Percentiles rank a stretch among this genome's conserved stretches.
phyloP scores from a whole-genome alignment of 2,329 filamentous ascomycete species.

The Penicillium corylophilum region DNA sequence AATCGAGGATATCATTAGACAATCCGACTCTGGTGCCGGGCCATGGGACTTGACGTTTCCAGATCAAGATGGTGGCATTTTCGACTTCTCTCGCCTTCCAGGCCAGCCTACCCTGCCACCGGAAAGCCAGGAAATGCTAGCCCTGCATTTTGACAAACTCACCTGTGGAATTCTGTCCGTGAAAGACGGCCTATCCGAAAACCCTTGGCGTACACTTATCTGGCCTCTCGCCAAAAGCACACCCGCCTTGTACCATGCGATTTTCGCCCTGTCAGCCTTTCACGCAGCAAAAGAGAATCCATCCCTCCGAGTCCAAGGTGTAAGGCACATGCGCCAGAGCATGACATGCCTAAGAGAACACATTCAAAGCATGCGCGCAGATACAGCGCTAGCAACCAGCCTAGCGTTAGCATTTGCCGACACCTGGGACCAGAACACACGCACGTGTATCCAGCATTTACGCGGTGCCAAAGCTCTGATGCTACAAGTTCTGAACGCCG shows the following conservation, averaged over 20 bases:
- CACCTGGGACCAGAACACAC: constrained; percentile 69
- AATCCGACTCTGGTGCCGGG: constrained; percentile 30
- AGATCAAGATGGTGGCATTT: constrained; percentile 38
- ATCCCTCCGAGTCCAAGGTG: constrained; percentile 59
- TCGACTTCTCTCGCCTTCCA: constrained; percentile 41
- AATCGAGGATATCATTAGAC: constrained; percentile 56
- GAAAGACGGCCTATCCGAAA: constrained; percentile 67
- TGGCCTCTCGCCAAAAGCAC: constrained; percentile 66
- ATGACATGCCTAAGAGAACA: constrained; percentile 59
- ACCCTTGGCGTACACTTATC: constrained; percentile 69
- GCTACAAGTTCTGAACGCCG: constrained; percentile 55
- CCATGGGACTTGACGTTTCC: constrained; percentile 40
- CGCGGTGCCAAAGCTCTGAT: constrained; percentile 66
- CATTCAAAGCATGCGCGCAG: constrained; percentile 62
- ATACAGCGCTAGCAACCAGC: constrained; percentile 68
- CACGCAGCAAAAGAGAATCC: constrained; percentile 62
- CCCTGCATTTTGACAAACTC: constrained; percentile 62
- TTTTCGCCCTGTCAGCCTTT: constrained; percentile 68
- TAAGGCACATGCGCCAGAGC: constrained; percentile 67
- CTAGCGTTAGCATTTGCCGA: constrained; percentile 68
- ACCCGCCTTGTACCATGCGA: constrained; percentile 66
- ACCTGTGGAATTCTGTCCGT: constrained; percentile 71
- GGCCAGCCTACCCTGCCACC: constrained; percentile 50
- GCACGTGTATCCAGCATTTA: constrained; percentile 68
- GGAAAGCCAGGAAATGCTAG: constrained; percentile 60